Evolutionary conservation across 2,329 filamentous ascomycete genomes (phyloP).

Genomic region (Arthroderma sp.): DNA sequence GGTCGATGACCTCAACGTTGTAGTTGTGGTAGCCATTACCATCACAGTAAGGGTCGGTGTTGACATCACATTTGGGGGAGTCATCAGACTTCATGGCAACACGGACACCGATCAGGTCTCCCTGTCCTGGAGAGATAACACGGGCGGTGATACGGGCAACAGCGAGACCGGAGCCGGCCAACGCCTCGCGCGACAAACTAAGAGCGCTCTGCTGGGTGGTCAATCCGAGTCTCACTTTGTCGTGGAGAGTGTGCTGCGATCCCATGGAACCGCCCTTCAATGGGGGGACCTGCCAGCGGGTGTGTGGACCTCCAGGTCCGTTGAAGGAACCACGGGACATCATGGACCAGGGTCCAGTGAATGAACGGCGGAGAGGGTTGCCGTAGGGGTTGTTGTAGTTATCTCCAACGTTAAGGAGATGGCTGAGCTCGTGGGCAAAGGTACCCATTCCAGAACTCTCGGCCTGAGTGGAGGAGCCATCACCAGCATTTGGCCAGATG

Average conservation of each 20-base stretch:
- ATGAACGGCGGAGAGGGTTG: slow-evolving; percentile 9
- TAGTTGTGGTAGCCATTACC: slow-evolving; percentile 13
- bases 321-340: slow-evolving; percentile 16
- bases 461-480: slow-evolving; percentile 13
- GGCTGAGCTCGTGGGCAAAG: slow-evolving; percentile 15
- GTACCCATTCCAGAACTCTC: slow-evolving; percentile 15
- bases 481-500: slow-evolving; percentile 16
- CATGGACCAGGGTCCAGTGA: slow-evolving; percentile 16
- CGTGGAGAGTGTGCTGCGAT: slow-evolving; percentile 13
- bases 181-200: slow-evolving; percentile 12
- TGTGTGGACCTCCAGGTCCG: slow-evolving; percentile 14
- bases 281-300: slow-evolving; percentile 14
- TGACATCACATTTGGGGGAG: slow-evolving; percentile 9
- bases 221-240: slow-evolving; percentile 12
- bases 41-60: slow-evolving; percentile 13
- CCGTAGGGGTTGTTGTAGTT: slow-evolving; percentile 16
- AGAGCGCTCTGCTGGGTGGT: slow-evolving; percentile 8
- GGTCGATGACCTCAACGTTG: slow-evolving; percentile 15
- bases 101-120: slow-evolving; percentile 12
- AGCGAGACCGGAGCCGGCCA: slow-evolving; percentile 11
- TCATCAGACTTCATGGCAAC: slow-evolving; percentile 13
- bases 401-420: slow-evolving; percentile 15
- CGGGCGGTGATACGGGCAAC: slow-evolving; percentile 13
- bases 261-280: slow-evolving; percentile 13
- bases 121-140: slow-evolving; percentile 8